phyloP scores from a whole-genome alignment of 768 basidiomycete genomes.

The Inosperma sp. region DNA sequence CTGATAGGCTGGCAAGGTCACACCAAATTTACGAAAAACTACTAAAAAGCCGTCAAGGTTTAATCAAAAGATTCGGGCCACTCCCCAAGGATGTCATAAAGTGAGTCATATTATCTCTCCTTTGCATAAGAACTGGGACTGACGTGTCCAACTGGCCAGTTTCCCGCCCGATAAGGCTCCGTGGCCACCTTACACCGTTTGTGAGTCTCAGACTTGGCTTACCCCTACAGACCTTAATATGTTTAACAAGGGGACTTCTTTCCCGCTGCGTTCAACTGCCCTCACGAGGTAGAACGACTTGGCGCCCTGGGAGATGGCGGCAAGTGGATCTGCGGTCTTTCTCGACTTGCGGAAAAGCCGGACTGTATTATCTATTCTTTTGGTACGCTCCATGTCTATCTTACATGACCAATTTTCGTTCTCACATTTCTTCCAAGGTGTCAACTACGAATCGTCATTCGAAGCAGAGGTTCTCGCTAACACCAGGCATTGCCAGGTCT shows the following conservation, averaged over 20 bases:
- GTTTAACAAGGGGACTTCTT: slow-evolving; percentile 48
- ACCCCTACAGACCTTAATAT: background rate
- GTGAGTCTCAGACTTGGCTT: slow-evolving; percentile 32
- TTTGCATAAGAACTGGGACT: slow-evolving; percentile 40
- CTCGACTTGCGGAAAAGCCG: slow-evolving; percentile 47
- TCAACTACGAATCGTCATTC: slow-evolving; percentile 61
- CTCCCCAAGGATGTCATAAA: slow-evolving; percentile 41
- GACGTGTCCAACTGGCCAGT: slow-evolving; percentile 39
- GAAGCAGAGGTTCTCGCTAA: slow-evolving; percentile 54
- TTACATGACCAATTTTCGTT: background rate
- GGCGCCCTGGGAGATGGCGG: slow-evolving; percentile 62
- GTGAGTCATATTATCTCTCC: slow-evolving; percentile 29
- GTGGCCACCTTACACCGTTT: slow-evolving; percentile 59
- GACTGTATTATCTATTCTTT: slow-evolving; percentile 61
- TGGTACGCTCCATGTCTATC: slow-evolving; percentile 31
- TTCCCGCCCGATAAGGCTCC: slow-evolving; percentile 50
- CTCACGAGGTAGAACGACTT: slow-evolving; percentile 45
- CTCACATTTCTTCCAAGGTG: slow-evolving; percentile 24
- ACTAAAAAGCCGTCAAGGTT: slow-evolving; percentile 37
- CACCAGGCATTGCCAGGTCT: slow-evolving; percentile 49
- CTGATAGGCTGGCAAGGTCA: slow-evolving; percentile 37
- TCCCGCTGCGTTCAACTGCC: slow-evolving; percentile 50
- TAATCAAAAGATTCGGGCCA: slow-evolving; percentile 55
- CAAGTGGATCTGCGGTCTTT: slow-evolving; percentile 67
- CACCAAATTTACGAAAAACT: slow-evolving; percentile 44